Conservation (phyloP, 1,139 yeast species). For the Suhomyces wounanorum region DNA sequence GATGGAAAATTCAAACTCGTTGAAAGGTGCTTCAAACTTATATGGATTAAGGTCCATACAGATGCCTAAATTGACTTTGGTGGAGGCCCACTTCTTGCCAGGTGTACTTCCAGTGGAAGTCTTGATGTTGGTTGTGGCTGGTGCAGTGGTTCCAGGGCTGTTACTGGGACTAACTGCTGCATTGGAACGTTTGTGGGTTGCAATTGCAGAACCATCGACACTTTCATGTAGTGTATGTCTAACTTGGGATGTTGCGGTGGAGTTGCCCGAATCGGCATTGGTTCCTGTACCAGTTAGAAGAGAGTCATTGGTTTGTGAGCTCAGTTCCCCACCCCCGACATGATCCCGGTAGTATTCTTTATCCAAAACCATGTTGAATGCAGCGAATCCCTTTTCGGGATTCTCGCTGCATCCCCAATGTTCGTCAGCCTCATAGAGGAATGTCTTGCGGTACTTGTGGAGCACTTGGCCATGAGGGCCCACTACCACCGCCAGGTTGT, state of each 20-base stretch:
- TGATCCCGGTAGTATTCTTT: constrained; percentile 25
- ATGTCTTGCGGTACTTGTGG: constrained; percentile 75
- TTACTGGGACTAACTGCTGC: not conserved
- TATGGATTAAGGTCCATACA: constrained; percentile 95
- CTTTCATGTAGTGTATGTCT: not conserved
- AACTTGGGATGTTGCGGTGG: not conserved
- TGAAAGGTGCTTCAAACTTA: constrained; percentile 77
- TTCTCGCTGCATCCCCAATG: constrained; percentile 79
- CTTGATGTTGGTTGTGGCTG: not conserved
- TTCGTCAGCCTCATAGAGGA: constrained; percentile 78
- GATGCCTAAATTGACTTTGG: constrained; percentile 69
- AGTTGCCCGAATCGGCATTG: not conserved
- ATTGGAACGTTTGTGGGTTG: not conserved
- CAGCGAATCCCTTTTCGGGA: constrained; percentile 51
- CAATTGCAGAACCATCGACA: not conserved
- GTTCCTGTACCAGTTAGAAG: not conserved
- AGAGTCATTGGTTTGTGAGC: not conserved
- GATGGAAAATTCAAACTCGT: constrained; percentile 67
- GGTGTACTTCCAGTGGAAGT: constrained; percentile 6
- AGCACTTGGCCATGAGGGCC: constrained; percentile 59
- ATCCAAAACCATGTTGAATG: constrained; percentile 40
- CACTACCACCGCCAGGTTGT: constrained; percentile 73
- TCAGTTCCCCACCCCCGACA: not conserved
- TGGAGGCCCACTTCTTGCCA: constrained; percentile 1
- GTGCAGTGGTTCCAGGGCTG: not conserved